Base-by-base conservation (phyloP, 768 basidiomycete species). In the Rhodotorula kratochvilovae region DNA sequence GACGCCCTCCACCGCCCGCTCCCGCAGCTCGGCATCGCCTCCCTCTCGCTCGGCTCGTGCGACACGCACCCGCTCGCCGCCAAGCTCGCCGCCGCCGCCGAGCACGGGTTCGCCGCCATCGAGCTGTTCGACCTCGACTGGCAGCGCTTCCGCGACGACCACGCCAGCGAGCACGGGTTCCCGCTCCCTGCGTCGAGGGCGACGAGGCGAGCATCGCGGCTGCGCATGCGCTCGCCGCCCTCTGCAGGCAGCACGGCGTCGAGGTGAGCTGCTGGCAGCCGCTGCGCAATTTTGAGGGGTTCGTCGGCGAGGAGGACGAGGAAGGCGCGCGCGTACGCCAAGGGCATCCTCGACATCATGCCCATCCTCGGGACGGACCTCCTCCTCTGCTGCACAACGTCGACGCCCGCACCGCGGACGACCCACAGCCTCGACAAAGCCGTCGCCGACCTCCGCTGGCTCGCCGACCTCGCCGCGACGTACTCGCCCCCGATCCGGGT, bases 241-340 rank as follows among this genome's bases (percentile, higher is more conserved):
- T 79, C 5, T 66, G 67, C 29, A 29, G 61, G 43, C n/a, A 53
- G 29, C 21, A 60, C 53, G 66, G 71, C 35, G 63, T 83, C 63
- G 61, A 66, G 23, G 77, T 82, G 63, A 79, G 78, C 43, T 76
- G 81, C 67, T 76, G 81, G 45, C 82, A 83, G 69, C 82, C 82
- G 23, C 74, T 82, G 29, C 77, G 82, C 33, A 79, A 80, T 36
- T 82, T 83, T 46, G 82, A 83, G 67, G 81, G 81, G 29, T 81
- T 79, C 64, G 54, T 76, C 29, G 76, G 76, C 36, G 72, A 74
- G 33, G 76, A 75, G 31, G 73, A 81, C 12, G 74, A 79, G 10
- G 12, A 67, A 68, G n/a, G 78, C 77, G n/a, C 73, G 81, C 19
- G 66, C 72, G 50, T 74, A 73, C 54, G 81, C 80, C 21, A 73